Percentiles rank a stretch among this genome's conserved stretches.
Evolutionary conservation across 139 green algal species (phyloP).

Genomic region (Raphidocelis subcapitata): DNA sequence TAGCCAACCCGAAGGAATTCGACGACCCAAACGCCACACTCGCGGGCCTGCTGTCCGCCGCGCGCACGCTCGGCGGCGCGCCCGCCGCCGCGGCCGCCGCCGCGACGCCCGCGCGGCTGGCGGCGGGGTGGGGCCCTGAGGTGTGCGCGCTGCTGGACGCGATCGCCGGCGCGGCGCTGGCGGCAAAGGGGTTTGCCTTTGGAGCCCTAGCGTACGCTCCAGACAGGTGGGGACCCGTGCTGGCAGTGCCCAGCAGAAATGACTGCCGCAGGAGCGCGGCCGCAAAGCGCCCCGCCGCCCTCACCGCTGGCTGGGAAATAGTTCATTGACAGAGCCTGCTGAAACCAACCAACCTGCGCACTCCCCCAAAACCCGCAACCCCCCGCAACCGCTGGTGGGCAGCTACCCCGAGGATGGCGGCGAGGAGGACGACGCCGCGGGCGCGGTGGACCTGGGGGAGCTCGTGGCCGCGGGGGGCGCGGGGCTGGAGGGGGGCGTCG

Average conservation of each 20-base stretch:
- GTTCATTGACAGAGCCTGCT: no score
- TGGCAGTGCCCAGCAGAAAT: no score
- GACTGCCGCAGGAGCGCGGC: no score
- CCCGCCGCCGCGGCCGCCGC: conserved; percentile 49
- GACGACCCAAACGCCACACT: conserved; percentile 72
- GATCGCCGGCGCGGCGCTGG: conserved; percentile 40
- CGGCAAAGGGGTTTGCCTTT: neutral
- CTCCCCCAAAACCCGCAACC: neutral
- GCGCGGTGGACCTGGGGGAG: no score
- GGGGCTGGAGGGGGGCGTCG: no score
- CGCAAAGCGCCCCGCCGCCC: no score
- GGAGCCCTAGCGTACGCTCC: neutral
- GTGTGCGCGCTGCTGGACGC: conserved; percentile 51
- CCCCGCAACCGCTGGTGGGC: neutral
- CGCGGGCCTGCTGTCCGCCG: neutral
- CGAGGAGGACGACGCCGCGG: no score
- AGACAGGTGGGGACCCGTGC: conserved; percentile 5
- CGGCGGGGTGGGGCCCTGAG: conserved; percentile 16
- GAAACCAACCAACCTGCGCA: no score
- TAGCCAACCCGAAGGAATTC: conserved; percentile 63
- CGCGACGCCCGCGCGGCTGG: conserved; percentile 61
- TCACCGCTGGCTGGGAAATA: no score
- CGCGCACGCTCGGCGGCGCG: conserved; percentile 35
- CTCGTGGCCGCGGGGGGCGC: neutral
- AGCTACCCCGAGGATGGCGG: neutral